Conservation (phyloP, 352 stramenopile species). For the Globisporangium carolinianum region DNA sequence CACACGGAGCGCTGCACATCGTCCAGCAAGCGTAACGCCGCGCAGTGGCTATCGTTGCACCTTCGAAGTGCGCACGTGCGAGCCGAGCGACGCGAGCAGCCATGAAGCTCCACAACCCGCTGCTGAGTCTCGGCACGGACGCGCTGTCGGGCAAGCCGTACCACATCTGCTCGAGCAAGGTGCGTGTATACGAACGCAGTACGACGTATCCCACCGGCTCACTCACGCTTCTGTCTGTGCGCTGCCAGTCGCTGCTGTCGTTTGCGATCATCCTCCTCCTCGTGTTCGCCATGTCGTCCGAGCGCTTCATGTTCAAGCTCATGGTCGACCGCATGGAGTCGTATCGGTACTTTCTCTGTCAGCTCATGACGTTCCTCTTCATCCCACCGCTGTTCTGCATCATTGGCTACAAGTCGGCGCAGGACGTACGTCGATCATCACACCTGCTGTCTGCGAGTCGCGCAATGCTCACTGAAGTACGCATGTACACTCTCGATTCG, state of each 20-base stretch:
- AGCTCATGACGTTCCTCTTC: constrained; percentile 86
- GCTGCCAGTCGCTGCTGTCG: constrained; percentile 59
- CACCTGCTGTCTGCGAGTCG: background rate
- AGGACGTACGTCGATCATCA: constrained; percentile 32
- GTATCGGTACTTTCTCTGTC: constrained; percentile 86
- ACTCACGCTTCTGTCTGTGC: background rate
- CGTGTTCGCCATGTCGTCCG: constrained; percentile 69
- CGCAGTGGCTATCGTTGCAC: too few species aligned
- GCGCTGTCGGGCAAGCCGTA: constrained; percentile 81
- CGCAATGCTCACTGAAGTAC: too few species aligned
- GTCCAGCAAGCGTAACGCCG: too few species aligned
- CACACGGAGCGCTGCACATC: too few species aligned
- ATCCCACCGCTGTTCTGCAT: constrained; percentile 84
- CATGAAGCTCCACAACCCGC: constrained; percentile 70
- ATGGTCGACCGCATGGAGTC: constrained; percentile 88
- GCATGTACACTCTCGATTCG: background rate
- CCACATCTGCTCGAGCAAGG: constrained; percentile 78
- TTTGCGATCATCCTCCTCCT: constrained; percentile 68
- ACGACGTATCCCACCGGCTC: background rate
- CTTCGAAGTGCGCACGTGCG: too few species aligned
- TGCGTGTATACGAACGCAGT: constrained; percentile 13
- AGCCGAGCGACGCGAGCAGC: background rate
- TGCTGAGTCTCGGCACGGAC: constrained; percentile 80
- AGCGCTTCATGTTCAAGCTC: constrained; percentile 85
- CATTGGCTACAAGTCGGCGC: constrained; percentile 77